Evolutionary conservation across 2,329 filamentous ascomycete genomes (phyloP).

Genomic region (Bipolaris oryzae): DNA sequence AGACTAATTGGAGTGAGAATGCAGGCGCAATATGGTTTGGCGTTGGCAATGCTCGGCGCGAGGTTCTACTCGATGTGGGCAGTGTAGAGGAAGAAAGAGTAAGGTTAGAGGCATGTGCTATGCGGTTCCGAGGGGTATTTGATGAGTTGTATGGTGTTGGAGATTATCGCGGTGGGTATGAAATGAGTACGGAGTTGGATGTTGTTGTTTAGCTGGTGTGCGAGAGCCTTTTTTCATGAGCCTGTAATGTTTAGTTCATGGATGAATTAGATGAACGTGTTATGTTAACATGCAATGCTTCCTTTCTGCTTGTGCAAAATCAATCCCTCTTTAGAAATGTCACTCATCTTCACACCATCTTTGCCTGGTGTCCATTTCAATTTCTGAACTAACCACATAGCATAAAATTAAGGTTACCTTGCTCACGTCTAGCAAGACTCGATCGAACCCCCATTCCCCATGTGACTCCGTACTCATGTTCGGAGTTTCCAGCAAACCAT

Average conservation of each 20-base stretch:
- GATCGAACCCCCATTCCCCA: too few species aligned
- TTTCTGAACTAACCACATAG: too few species aligned
- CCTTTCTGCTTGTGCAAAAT: neutral
- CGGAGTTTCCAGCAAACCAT: neutral
- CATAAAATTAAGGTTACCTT: too few species aligned
- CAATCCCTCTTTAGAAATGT: neutral
- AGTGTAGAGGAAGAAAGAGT: conserved; percentile 36
- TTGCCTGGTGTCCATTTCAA: too few species aligned
- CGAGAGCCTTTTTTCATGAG: neutral
- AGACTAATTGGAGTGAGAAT: conserved; percentile 53
- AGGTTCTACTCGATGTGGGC: conserved; percentile 50
- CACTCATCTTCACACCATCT: neutral
- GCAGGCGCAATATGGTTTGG: conserved; percentile 53
- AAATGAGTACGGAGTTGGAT: neutral
- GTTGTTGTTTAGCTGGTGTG: neutral
- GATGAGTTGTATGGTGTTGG: neutral
- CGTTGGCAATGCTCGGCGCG: conserved; percentile 52
- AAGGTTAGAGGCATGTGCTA: conserved; percentile 25
- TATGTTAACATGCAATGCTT: neutral
- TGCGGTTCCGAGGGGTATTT: conserved; percentile 19
- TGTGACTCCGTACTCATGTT: too few species aligned
- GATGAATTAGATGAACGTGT: neutral
- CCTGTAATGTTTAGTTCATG: neutral
- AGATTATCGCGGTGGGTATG: neutral
- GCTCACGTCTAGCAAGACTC: too few species aligned